phyloP scores from a whole-genome alignment of 352 stramenopile genomes.

The Phytophthora sojae region DNA sequence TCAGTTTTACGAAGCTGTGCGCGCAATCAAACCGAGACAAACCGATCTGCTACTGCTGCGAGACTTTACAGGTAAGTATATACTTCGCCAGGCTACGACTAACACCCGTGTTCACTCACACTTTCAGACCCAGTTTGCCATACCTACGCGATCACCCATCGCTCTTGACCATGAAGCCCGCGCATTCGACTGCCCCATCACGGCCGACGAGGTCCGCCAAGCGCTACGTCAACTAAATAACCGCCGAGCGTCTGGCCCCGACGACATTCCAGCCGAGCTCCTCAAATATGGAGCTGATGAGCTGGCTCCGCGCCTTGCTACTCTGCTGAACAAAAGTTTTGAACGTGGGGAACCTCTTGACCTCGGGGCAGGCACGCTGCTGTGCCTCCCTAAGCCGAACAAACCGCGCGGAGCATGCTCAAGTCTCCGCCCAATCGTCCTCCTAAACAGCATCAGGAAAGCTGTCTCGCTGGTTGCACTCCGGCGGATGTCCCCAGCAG shows the following conservation, averaged over 20 bases:
- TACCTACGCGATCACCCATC: neutral
- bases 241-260: neutral
- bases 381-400: conserved; percentile 9
- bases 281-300: conserved; percentile 7
- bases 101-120: no score
- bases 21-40: no score
- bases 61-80: no score
- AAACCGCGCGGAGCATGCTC: conserved; percentile 1
- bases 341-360: neutral
- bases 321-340: conserved; percentile 1
- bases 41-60: no score
- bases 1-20: no score
- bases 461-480: conserved; percentile 6
- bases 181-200: neutral
- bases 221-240: neutral
- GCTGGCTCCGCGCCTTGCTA: neutral
- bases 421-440: conserved; percentile 11
- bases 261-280: conserved; percentile 9
- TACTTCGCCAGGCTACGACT: no score
- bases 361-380: neutral
- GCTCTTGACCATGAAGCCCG: neutral
- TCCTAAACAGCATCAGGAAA: conserved; percentile 14
- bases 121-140: no score
- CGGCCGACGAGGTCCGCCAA: neutral
- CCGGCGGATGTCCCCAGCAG: neutral